Evolutionary conservation across 2,329 filamentous ascomycete genomes (phyloP).

Genomic region (Fusarium virguliforme): DNA sequence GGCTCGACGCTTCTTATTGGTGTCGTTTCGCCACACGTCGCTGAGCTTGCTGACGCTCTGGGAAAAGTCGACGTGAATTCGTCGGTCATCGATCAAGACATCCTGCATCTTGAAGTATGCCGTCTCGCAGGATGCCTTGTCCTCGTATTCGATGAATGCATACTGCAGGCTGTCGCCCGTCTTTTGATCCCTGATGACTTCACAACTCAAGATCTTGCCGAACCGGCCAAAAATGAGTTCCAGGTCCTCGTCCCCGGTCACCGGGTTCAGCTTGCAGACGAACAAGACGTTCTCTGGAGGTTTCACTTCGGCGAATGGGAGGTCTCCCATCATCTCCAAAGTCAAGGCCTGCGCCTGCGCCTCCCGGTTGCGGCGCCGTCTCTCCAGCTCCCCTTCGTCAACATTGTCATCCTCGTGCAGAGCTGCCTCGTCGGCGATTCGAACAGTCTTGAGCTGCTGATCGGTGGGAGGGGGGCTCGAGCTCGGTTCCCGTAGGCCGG

Average conservation of each 20-base stretch:
- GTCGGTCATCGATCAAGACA: slow-evolving; percentile 95
- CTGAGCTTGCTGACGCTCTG: slow-evolving; percentile 93
- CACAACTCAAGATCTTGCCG: slow-evolving; percentile 93
- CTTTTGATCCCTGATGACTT: slow-evolving; percentile 94
- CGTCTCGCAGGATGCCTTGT: slow-evolving; percentile 92
- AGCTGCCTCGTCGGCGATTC: slow-evolving; percentile 91
- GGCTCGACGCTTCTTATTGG: slow-evolving; percentile 83
- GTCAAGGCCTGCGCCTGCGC: slow-evolving; percentile 95
- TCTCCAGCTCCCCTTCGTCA: slow-evolving; percentile 87
- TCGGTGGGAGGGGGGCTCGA: slow-evolving; percentile 86
- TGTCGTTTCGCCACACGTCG: slow-evolving; percentile 88
- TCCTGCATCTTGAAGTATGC: slow-evolving; percentile 99
- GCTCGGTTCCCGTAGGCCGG: slow-evolving; percentile 82
- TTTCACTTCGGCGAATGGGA: slow-evolving; percentile 97
- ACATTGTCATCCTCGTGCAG: slow-evolving; percentile 78
- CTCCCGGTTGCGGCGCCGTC: slow-evolving; percentile 86
- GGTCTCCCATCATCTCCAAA: slow-evolving; percentile 96
- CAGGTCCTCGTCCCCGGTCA: slow-evolving; percentile 94
- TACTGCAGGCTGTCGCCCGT: slow-evolving; percentile 97
- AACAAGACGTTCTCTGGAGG: slow-evolving; percentile 98
- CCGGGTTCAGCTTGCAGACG: slow-evolving; percentile 98
- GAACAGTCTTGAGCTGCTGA: slow-evolving; percentile 89
- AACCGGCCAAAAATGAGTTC: slow-evolving; percentile 98
- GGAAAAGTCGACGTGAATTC: slow-evolving; percentile 98
- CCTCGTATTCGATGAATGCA: slow-evolving; percentile 96